These are phyloP conservation scores for Globisporangium spinosum DNA, from an alignment of 352 stramenopile genomes.

Conservation along the genomic window DNA sequence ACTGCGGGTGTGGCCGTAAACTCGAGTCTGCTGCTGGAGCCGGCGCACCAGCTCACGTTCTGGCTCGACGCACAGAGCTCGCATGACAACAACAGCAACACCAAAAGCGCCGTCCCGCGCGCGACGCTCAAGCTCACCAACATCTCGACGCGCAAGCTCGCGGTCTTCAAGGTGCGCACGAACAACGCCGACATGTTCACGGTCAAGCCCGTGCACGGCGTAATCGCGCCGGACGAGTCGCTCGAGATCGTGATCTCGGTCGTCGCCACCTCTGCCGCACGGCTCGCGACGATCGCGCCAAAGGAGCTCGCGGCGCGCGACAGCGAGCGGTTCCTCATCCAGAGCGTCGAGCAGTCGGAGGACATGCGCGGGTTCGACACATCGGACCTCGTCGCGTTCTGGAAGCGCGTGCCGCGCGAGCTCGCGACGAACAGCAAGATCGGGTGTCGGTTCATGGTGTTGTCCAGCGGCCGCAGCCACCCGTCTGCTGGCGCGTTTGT, in stretches of 20 bases:
- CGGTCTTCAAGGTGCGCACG: constrained; percentile 76
- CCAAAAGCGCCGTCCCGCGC: not conserved
- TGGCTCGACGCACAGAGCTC: constrained; percentile 14
- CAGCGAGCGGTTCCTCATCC: constrained; percentile 51
- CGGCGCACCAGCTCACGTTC: constrained; percentile 55
- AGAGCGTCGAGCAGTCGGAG: constrained; percentile 46
- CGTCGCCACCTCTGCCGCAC: constrained; percentile 24
- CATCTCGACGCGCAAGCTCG: constrained; percentile 49
- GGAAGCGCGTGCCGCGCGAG: constrained; percentile 52
- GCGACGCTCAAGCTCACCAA: constrained; percentile 45
- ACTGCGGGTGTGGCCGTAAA: constrained; percentile 61
- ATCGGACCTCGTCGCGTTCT: constrained; percentile 38
- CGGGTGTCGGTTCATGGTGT: constrained; percentile 46
- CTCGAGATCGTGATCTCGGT: constrained; percentile 40
- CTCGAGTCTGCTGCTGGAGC: constrained; percentile 74
- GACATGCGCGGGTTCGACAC: constrained; percentile 44
- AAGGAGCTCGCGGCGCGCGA: constrained; percentile 31
- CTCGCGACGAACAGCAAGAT: constrained; percentile 61
- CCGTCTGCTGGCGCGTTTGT: not conserved
- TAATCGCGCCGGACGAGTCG: constrained; percentile 39
- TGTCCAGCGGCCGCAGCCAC: not conserved
- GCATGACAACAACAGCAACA: not conserved
- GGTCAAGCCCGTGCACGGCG: constrained; percentile 61
- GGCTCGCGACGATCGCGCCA: constrained; percentile 32
- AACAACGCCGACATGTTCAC: constrained; percentile 74